A percentile compares a stretch with the other conserved stretches of the same genome.
These are phyloP conservation scores for Exsudoporus frostii DNA, from an alignment of 768 basidiomycete species.

Conservation along the genomic window DNA sequence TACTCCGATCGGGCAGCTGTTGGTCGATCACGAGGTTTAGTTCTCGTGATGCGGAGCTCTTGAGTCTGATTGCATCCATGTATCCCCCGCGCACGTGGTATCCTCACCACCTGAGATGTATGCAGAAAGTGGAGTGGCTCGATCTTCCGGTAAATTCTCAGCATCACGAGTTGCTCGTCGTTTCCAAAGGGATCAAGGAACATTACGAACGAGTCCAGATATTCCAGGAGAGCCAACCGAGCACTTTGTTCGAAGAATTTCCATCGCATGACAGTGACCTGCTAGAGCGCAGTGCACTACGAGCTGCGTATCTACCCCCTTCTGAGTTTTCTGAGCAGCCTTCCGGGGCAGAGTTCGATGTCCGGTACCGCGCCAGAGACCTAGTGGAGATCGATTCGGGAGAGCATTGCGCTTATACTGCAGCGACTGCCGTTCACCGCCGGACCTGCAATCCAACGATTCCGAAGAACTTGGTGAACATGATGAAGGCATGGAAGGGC, in stretches of 20 bases:
- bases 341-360: background rate
- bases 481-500: conserved; percentile 9
- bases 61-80: conserved; percentile 33
- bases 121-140: conserved; percentile 40
- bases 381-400: background rate
- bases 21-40: conserved; percentile 38
- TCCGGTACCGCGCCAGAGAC: conserved; percentile 12
- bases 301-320: conserved; percentile 12
- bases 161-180: conserved; percentile 27
- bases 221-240: conserved; percentile 2
- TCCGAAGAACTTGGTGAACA: background rate
- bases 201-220: conserved; percentile 16
- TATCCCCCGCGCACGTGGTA: conserved; percentile 25
- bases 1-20: conserved; percentile 36
- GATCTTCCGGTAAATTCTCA: conserved; percentile 19
- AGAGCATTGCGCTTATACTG: conserved; percentile 18
- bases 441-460: background rate
- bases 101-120: conserved; percentile 34
- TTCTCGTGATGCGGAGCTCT: conserved; percentile 25
- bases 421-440: conserved; percentile 6
- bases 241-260: background rate
- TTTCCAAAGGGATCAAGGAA: conserved; percentile 29
- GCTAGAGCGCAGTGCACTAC: conserved; percentile 17
- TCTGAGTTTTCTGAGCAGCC: conserved; percentile 4
- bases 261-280: conserved; percentile 8